These are phyloP conservation scores for Prunus kanzakura DNA, from an alignment of 306 rosid genomes.

Conservation along the genomic window DNA sequence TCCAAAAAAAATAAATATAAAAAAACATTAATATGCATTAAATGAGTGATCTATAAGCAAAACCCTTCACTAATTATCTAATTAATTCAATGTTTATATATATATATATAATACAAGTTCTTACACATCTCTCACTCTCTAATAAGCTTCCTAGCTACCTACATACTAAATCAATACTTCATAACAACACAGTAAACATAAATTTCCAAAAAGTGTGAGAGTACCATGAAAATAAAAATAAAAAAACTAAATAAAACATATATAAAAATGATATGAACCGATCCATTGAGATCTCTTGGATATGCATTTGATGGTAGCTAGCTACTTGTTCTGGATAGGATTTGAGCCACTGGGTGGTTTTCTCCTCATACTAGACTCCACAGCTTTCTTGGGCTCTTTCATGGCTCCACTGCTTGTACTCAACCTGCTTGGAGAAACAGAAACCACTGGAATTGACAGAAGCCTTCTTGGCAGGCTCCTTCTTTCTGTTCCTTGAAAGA, in stretches of 20 bases:
- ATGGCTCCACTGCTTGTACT: neutral
- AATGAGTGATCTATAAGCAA: neutral
- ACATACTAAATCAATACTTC: neutral
- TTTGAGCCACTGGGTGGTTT: slow-evolving; percentile 26
- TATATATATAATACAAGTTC: neutral
- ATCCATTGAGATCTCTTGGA: neutral
- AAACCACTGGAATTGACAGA: slow-evolving; percentile 28
- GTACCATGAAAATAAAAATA: neutral
- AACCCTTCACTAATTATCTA: neutral
- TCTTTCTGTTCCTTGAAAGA: slow-evolving; percentile 31
- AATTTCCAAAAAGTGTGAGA: neutral
- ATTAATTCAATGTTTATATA: neutral
- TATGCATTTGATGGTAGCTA: neutral
- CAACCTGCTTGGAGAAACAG: slow-evolving; percentile 17
- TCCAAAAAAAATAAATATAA: no score
- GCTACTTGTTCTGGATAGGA: slow-evolving; percentile 33
- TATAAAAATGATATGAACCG: neutral
- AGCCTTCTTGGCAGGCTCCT: slow-evolving; percentile 46
- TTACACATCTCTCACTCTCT: neutral
- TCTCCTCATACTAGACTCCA: slow-evolving; percentile 27
- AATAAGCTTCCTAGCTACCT: neutral
- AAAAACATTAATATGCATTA: neutral
- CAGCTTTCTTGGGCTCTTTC: slow-evolving; percentile 32
- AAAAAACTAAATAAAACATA: neutral
- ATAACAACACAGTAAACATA: neutral